phyloP scores from a whole-genome alignment of 257 asterid species.

The Solanum gandarillasii region DNA sequence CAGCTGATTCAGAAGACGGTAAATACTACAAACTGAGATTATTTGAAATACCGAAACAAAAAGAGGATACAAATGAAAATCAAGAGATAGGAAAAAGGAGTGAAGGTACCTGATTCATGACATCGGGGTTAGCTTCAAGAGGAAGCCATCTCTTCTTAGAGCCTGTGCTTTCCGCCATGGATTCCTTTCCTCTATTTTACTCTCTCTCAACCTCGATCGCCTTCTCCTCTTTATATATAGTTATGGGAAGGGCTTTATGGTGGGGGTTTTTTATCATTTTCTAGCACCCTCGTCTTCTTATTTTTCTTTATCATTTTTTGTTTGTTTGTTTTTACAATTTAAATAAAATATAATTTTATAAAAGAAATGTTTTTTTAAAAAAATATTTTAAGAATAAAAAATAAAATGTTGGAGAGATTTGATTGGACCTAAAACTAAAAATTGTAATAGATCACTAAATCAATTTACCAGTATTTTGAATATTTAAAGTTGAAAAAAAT shows the following conservation, averaged over 20 bases:
- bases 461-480: background rate
- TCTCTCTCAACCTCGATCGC: background rate
- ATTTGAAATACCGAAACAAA: background rate
- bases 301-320: too few relatives aligned
- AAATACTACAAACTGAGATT: background rate
- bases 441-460: background rate
- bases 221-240: background rate
- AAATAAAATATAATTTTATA: too few relatives aligned
- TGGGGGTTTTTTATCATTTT: background rate
- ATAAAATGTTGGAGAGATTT: background rate
- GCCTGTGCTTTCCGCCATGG: conserved; percentile 42
- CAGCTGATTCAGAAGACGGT: background rate
- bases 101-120: conserved; percentile 76
- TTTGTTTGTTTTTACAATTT: too few relatives aligned
- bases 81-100: background rate
- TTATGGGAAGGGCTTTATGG: conserved; percentile 6
- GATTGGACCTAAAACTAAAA: background rate
- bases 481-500: background rate
- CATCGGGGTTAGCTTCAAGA: conserved; percentile 94
- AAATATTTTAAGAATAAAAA: too few relatives aligned
- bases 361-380: too few relatives aligned
- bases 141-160: conserved; percentile 97
- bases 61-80: background rate
- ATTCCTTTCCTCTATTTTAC: background rate
- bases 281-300: background rate